Conservation (phyloP, 345 rosid species). For the Brassica nigra region DNA sequence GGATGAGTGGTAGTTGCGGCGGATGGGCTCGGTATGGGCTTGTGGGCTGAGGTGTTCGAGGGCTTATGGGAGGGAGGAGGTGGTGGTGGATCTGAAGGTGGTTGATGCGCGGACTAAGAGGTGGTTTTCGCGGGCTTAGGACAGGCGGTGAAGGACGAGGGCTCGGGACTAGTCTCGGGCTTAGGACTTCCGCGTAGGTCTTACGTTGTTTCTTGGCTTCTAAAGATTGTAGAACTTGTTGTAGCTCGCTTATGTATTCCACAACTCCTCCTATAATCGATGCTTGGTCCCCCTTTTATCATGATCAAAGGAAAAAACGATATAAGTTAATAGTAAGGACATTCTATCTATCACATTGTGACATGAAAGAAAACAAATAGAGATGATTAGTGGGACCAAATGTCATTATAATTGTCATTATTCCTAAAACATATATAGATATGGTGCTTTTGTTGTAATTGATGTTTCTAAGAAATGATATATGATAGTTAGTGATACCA, state of each 20-base stretch:
- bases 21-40: constrained; percentile 64
- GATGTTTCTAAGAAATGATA: constrained; percentile 28
- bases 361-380: constrained; percentile 20
- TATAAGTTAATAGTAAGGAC: constrained; percentile 17
- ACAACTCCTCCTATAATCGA: constrained; percentile 97
- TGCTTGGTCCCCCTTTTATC: constrained; percentile 92
- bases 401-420: constrained; percentile 37
- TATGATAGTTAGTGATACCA: constrained; percentile 23
- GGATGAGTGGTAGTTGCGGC: constrained; percentile 47
- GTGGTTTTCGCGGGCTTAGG: constrained; percentile 46
- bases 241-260: constrained; percentile 92
- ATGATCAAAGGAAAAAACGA: constrained; percentile 3
- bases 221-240: constrained; percentile 82
- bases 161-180: constrained; percentile 68
- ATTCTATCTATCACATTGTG: constrained; percentile 14
- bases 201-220: constrained; percentile 96
- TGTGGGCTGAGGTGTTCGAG: constrained; percentile 73
- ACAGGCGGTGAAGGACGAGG: constrained; percentile 58
- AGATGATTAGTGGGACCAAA: constrained; percentile 42
- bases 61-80: constrained; percentile 73
- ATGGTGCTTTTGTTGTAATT: constrained; percentile 14
- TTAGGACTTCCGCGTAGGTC: constrained; percentile 77
- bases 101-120: constrained; percentile 70
- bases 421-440: constrained; percentile 3
- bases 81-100: constrained; percentile 41